Percentiles rank a stretch among this genome's conserved stretches.
phyloP scores from a whole-genome alignment of 306 rosid genomes.

The Vicia villosa region DNA sequence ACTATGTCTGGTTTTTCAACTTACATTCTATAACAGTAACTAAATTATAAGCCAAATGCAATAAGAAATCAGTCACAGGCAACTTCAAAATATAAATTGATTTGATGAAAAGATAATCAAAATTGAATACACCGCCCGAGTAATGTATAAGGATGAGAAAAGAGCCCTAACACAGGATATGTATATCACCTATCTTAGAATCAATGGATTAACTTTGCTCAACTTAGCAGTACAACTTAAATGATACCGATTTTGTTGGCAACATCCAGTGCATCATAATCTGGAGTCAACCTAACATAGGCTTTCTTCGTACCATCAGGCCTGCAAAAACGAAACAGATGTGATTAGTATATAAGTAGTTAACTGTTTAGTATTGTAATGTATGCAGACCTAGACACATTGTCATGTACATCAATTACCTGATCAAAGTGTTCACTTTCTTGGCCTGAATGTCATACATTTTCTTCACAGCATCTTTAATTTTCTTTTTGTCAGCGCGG shows the following conservation, averaged over 20 bases:
- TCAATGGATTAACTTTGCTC: slow-evolving; percentile 28
- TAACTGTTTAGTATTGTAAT: neutral
- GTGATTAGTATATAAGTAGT: neutral
- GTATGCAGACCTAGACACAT: too few relatives aligned
- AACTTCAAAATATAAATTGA: neutral
- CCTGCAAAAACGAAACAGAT: slow-evolving; percentile 45
- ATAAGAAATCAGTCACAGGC: neutral
- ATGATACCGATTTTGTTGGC: slow-evolving; percentile 95
- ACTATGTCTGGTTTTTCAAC: slow-evolving; percentile 37
- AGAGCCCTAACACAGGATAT: slow-evolving; percentile 36
- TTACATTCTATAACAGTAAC: too few relatives aligned
- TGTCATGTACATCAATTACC: slow-evolving; percentile 42
- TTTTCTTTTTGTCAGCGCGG: slow-evolving; percentile 85
- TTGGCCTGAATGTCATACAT: slow-evolving; percentile 92
- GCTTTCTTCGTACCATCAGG: slow-evolving; percentile 97
- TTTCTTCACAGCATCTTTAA: slow-evolving; percentile 86
- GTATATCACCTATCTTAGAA: slow-evolving; percentile 50
- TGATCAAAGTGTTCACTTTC: slow-evolving; percentile 92
- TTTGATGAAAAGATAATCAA: neutral
- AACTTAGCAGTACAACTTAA: slow-evolving; percentile 43
- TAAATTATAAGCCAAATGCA: neutral
- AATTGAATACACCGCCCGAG: slow-evolving; percentile 23
- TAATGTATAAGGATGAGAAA: slow-evolving; percentile 35
- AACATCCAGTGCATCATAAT: slow-evolving; percentile 87
- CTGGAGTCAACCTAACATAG: slow-evolving; percentile 84